Conservation (phyloP, 352 stramenopile genomes). For the Pelagophyceae sp. region DNA sequence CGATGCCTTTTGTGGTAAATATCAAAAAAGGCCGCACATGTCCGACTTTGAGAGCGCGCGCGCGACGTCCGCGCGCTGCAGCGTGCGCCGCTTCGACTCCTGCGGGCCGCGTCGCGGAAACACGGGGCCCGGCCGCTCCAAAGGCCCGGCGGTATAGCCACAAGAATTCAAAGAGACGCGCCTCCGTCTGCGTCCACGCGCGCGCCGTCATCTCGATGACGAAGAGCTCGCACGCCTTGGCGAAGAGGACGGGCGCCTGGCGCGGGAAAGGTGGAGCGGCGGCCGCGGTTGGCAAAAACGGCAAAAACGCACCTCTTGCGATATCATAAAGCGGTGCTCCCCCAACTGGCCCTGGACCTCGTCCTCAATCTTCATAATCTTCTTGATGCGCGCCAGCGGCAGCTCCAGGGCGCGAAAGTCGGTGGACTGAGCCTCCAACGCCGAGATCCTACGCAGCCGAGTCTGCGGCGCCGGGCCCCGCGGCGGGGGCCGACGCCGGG, state of each 20-base stretch:
- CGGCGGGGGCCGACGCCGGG: too few species aligned
- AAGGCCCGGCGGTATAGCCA: too few species aligned
- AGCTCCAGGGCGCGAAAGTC: slow-evolving; percentile 54
- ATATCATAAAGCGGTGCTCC: background rate
- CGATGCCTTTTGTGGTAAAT: background rate
- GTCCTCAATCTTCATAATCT: slow-evolving; percentile 90
- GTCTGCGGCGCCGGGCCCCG: too few species aligned
- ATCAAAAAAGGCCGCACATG: background rate
- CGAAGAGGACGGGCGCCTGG: slow-evolving; percentile 79
- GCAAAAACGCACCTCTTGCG: too few species aligned
- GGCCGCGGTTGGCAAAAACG: too few species aligned
- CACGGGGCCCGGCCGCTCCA: slow-evolving; percentile 30
- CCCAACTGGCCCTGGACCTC: slow-evolving; percentile 49
- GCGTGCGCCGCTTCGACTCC: slow-evolving; percentile 76
- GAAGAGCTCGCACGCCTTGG: slow-evolving; percentile 88
- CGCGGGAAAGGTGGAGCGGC: too few species aligned
- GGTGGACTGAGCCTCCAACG: too few species aligned
- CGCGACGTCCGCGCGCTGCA: slow-evolving; percentile 45
- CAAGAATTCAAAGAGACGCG: background rate
- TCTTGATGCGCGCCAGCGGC: slow-evolving; percentile 82
- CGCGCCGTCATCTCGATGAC: slow-evolving; percentile 75
- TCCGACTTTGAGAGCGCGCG: background rate
- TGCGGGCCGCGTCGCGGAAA: background rate
- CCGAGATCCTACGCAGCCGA: too few species aligned
- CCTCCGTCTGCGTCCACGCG: slow-evolving; percentile 73